Evolutionary conservation across 257 asterid genomes (phyloP).

Genomic region (Ballota nigra): DNA sequence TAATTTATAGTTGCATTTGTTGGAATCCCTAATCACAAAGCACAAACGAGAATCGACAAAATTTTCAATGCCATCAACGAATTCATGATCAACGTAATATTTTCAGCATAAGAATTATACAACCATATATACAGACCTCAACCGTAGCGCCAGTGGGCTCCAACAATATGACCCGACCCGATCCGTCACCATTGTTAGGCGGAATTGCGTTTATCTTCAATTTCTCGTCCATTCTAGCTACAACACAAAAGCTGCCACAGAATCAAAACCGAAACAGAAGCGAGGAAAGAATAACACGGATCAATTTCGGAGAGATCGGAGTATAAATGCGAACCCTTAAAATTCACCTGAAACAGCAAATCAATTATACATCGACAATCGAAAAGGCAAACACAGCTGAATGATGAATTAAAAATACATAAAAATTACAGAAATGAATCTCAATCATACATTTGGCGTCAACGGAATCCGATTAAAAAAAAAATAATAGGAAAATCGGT

Average conservation of each 20-base stretch:
- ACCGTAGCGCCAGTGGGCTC: constrained; percentile 80
- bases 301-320: constrained; percentile 5
- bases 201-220: constrained; percentile 40
- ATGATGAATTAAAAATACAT: constrained; percentile 14
- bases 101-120: background rate
- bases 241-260: constrained; percentile 11
- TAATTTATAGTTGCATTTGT: constrained; percentile 14
- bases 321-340: constrained; percentile 5
- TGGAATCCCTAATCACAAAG: constrained; percentile 17
- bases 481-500: constrained; percentile 26
- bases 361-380: background rate
- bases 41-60: background rate
- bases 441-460: constrained; percentile 37
- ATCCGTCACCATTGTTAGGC: constrained; percentile 54
- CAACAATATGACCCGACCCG: constrained; percentile 53
- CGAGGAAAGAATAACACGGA: background rate
- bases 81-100: background rate
- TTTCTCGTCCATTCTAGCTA: constrained; percentile 42
- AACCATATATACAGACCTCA: constrained; percentile 45
- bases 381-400: constrained; percentile 15
- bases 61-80: background rate
- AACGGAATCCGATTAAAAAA: constrained; percentile 7
- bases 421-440: constrained; percentile 23
- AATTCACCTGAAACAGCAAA: constrained; percentile 27
- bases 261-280: constrained; percentile 15